Evolutionary conservation across 2,329 filamentous ascomycete genomes (phyloP).

Genomic region (Talaromyces sp.): DNA sequence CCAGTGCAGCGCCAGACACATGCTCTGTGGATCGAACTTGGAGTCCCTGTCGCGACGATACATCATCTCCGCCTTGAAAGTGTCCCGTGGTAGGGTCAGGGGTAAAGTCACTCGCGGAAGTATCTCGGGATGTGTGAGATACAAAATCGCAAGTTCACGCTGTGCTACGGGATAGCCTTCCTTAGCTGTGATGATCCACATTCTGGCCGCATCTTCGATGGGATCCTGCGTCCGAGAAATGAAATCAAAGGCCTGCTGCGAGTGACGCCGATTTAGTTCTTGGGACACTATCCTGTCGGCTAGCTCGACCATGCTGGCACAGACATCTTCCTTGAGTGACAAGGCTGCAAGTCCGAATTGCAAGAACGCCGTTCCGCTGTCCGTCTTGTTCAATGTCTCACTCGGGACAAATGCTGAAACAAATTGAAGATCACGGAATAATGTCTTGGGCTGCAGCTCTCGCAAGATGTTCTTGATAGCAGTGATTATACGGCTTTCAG

Average conservation of each 20-base stretch:
- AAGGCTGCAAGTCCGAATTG: slow-evolving; percentile 84
- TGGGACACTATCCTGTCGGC: slow-evolving; percentile 66
- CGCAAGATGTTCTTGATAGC: slow-evolving; percentile 67
- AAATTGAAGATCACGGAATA: slow-evolving; percentile 77
- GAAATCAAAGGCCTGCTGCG: slow-evolving; percentile 28
- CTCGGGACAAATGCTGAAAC: slow-evolving; percentile 61
- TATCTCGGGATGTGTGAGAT: slow-evolving; percentile 85
- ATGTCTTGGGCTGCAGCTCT: slow-evolving; percentile 69
- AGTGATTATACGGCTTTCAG: slow-evolving; percentile 61
- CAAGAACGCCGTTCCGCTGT: slow-evolving; percentile 76
- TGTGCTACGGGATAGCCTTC: slow-evolving; percentile 87
- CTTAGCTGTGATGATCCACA: slow-evolving; percentile 91
- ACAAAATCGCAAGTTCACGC: slow-evolving; percentile 88
- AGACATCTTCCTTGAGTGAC: slow-evolving; percentile 83
- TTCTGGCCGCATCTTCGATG: slow-evolving; percentile 73
- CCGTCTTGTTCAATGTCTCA: slow-evolving; percentile 56
- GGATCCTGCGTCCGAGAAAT: slow-evolving; percentile 30
- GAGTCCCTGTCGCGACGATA: slow-evolving; percentile 60
- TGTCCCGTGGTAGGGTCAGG: slow-evolving; percentile 77
- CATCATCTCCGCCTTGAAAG: slow-evolving; percentile 86
- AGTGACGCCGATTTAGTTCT: slow-evolving; percentile 40
- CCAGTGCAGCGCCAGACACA: slow-evolving; percentile 96
- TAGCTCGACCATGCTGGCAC: slow-evolving; percentile 75
- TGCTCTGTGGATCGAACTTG: slow-evolving; percentile 76
- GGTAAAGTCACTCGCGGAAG: slow-evolving; percentile 77